These are phyloP conservation scores for Linaria vulgaris DNA, from an alignment of 257 asterid species.

Conservation along the genomic window DNA sequence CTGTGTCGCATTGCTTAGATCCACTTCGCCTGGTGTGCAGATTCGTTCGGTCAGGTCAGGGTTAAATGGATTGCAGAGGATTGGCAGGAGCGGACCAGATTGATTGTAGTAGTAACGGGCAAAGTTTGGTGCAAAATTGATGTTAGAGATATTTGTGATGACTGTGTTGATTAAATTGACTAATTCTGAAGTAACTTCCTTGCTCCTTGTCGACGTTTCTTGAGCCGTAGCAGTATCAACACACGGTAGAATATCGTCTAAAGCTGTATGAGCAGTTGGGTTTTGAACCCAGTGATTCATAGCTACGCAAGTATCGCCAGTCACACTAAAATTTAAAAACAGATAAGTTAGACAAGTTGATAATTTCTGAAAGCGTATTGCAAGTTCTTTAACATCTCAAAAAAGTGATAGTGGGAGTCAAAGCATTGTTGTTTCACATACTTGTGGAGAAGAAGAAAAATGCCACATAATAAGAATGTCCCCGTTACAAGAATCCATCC, in stretches of 20 bases:
- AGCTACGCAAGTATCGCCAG: slow-evolving; percentile 82
- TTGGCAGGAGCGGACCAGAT: slow-evolving; percentile 83
- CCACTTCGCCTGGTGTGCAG: slow-evolving; percentile 63
- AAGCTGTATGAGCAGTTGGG: slow-evolving; percentile 76
- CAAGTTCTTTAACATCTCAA: background rate
- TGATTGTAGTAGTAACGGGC: slow-evolving; percentile 73
- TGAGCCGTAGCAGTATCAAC: slow-evolving; percentile 74
- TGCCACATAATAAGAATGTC: slow-evolving; percentile 79
- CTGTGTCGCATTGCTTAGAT: slow-evolving; percentile 76
- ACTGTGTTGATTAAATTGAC: slow-evolving; percentile 61
- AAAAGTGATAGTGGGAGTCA: background rate
- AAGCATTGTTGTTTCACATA: slow-evolving; percentile 23
- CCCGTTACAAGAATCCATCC: slow-evolving; percentile 93
- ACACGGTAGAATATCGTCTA: slow-evolving; percentile 81
- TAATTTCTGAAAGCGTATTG: too few relatives aligned
- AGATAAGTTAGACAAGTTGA: slow-evolving; percentile 3
- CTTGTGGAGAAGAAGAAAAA: slow-evolving; percentile 91
- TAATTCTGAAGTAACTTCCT: slow-evolving; percentile 71
- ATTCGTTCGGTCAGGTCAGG: slow-evolving; percentile 59
- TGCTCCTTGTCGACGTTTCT: slow-evolving; percentile 61
- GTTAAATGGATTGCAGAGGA: slow-evolving; percentile 76
- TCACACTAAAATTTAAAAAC: slow-evolving; percentile 13
- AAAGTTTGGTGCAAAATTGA: slow-evolving; percentile 70
- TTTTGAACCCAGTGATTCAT: slow-evolving; percentile 85
- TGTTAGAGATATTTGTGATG: slow-evolving; percentile 76